Evolutionary conservation across 2,329 filamentous ascomycete genomes (phyloP), one percentile per base, ranked within the genome.

Genomic region (Aspergillus versicolor): DNA sequence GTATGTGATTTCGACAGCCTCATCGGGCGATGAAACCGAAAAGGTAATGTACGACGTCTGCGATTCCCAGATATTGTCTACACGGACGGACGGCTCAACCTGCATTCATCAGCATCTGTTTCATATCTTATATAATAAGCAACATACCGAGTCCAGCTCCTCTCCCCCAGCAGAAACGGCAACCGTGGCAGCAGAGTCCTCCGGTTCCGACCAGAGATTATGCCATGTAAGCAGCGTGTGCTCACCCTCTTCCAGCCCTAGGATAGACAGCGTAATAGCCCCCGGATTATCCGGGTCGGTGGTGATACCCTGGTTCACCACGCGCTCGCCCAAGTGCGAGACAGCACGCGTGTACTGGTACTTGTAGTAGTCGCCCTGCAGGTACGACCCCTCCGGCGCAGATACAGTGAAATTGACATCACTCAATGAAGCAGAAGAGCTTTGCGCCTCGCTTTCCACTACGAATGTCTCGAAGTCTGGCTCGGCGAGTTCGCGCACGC

Each of bases 1-100:
- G n/a, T 59, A 59, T 22, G 22, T 19, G 5, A 59, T 19, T n/a
- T 59, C 43, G 3, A 56, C 44, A 4, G 11, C n/a, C 22, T 59
- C 46, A 4, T 40, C 38, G 32, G 32, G 5, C 3, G 53, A 59
- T 13, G 37, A 30, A 8, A 53, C 57, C 1, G 37, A 21, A 12
- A 59, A 56, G 6, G 44, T 50, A n/a, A 59, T 51, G 38, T 59
- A 59, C 4, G 57, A 59, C 3, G 52, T 46, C 1, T 43, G 24
- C 3, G 57, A 15, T 22, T 59, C 57, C 57, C 57, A 59, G 43
- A 56, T 53, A 24, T 59, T 59, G 40, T 59, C 57, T 1, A 56
- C 13, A 0, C 57, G 52, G 9, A 53, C 21, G 0, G 57, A 52
- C 22, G 50, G 57, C 11, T 46, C 30, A 11, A 56, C 40, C 32